Evolutionary conservation across 1,284 basidiomycete genomes (phyloP).

Genomic region (Schizophyllum amplum): DNA sequence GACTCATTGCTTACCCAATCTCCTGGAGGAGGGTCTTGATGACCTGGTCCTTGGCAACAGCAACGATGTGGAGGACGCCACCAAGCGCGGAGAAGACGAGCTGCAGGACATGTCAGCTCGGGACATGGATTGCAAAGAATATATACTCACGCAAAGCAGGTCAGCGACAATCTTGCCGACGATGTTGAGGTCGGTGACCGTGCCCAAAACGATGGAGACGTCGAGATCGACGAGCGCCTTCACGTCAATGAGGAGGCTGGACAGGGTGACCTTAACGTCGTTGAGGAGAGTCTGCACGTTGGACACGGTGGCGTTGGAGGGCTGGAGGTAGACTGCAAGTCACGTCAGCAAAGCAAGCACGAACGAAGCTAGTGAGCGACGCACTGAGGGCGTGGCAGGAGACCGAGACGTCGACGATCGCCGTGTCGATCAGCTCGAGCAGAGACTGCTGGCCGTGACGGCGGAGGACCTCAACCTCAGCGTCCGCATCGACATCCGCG

Average conservation of each 20-base stretch:
- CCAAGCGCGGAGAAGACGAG: neutral
- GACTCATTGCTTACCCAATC: neutral
- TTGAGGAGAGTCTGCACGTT: neutral
- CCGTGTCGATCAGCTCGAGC: neutral
- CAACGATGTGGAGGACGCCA: neutral
- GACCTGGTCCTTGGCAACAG: neutral
- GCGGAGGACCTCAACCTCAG: conserved; percentile 26
- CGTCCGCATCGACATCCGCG: conserved; percentile 22
- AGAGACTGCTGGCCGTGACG: neutral
- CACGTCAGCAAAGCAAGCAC: neutral
- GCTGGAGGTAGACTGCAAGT: neutral
- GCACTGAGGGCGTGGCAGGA: neutral
- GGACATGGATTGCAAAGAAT: neutral
- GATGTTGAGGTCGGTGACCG: neutral
- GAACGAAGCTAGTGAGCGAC: no score
- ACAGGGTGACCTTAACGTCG: neutral
- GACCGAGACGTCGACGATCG: neutral
- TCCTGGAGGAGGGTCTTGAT: neutral
- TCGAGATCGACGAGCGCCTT: neutral
- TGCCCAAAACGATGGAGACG: neutral
- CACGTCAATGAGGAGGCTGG: neutral
- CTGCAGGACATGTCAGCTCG: neutral
- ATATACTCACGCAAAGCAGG: neutral
- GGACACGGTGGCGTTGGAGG: neutral
- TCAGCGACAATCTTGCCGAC: neutral